Evolutionary conservation across 1,284 basidiomycete genomes (phyloP).

Genomic region (Neotropicomus parvogracilis): DNA sequence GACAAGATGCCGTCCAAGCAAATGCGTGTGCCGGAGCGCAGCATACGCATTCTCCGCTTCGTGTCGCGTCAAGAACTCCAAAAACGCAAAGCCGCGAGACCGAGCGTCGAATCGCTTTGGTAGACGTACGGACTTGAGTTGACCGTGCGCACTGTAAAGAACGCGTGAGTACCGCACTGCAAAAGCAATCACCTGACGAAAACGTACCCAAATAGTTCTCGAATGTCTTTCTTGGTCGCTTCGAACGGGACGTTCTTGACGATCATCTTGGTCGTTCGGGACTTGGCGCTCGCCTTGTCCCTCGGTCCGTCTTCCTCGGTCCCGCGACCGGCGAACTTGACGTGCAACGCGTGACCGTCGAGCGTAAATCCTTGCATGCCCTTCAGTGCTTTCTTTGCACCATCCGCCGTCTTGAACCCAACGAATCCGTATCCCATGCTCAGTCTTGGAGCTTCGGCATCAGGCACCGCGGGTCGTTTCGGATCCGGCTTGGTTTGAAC

Average conservation of each 20-base stretch:
- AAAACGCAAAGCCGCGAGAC: slow-evolving; percentile 91
- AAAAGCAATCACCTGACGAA: neutral
- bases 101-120: slow-evolving; percentile 85
- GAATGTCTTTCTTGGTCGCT: slow-evolving; percentile 88
- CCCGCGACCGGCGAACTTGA: slow-evolving; percentile 87
- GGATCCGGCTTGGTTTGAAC: slow-evolving; percentile 91
- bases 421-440: slow-evolving; percentile 98
- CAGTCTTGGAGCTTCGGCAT: slow-evolving; percentile 45
- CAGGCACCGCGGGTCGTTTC: slow-evolving; percentile 53
- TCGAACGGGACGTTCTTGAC: slow-evolving; percentile 99
- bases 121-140: slow-evolving; percentile 86
- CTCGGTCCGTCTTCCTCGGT: slow-evolving; percentile 57
- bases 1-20: slow-evolving; percentile 92
- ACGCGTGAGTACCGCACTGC: neutral
- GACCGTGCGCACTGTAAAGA: slow-evolving; percentile 71
- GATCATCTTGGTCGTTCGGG: slow-evolving; percentile 82
- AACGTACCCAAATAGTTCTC: slow-evolving; percentile 80
- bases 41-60: slow-evolving; percentile 87
- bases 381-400: slow-evolving; percentile 74
- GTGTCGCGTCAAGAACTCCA: slow-evolving; percentile 85
- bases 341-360: slow-evolving; percentile 83
- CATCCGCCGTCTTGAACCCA: slow-evolving; percentile 78
- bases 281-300: slow-evolving; percentile 43
- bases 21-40: slow-evolving; percentile 88
- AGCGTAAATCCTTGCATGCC: slow-evolving; percentile 80